These are phyloP conservation scores for Fusarium sp. DNA, from an alignment of 2,329 filamentous ascomycete genomes.

Conservation along the genomic window DNA sequence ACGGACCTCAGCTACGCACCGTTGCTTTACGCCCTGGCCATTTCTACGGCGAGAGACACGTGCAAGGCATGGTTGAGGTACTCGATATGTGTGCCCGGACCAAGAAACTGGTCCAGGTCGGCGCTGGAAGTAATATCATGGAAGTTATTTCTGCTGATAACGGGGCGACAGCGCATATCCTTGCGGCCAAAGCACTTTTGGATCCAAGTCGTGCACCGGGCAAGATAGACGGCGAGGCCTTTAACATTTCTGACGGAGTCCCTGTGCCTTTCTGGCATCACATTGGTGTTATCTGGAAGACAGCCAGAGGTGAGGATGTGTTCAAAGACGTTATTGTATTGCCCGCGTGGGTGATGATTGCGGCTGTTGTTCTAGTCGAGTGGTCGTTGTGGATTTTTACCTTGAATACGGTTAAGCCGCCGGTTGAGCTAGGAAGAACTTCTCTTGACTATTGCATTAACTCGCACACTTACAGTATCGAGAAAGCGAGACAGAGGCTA, in stretches of 20 bases:
- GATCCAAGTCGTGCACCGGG: conserved; percentile 20
- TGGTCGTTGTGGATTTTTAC: conserved; percentile 45
- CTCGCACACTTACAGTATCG: conserved; percentile 24
- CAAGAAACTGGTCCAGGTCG: conserved; percentile 47
- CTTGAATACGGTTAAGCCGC: conserved; percentile 40
- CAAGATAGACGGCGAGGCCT: conserved; percentile 49
- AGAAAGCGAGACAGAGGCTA: conserved; percentile 21
- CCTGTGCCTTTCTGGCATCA: conserved; percentile 50
- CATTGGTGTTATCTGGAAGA: conserved; percentile 40
- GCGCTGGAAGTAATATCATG: conserved; percentile 42
- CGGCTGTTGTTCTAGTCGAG: conserved; percentile 20
- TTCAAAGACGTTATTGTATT: conserved; percentile 28
- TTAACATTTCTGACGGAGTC: conserved; percentile 51
- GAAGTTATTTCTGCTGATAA: conserved; percentile 47
- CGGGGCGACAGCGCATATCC: conserved; percentile 40
- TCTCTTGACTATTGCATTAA: conserved; percentile 38
- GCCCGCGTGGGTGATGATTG: conserved; percentile 43
- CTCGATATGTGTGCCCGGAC: conserved; percentile 52
- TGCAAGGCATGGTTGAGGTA: conserved; percentile 44
- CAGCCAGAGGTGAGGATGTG: conserved; percentile 23
- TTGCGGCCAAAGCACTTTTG: conserved; percentile 46
- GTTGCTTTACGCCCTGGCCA: conserved; percentile 44
- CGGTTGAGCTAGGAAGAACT: conserved; percentile 35
- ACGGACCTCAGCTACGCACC: conserved; percentile 43
- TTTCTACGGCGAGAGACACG: conserved; percentile 50